A percentile compares a stretch with the other conserved stretches of the same genome.
Evolutionary conservation across 805 yeast species (phyloP).

Genomic region (Brettanomyces anomalus): DNA sequence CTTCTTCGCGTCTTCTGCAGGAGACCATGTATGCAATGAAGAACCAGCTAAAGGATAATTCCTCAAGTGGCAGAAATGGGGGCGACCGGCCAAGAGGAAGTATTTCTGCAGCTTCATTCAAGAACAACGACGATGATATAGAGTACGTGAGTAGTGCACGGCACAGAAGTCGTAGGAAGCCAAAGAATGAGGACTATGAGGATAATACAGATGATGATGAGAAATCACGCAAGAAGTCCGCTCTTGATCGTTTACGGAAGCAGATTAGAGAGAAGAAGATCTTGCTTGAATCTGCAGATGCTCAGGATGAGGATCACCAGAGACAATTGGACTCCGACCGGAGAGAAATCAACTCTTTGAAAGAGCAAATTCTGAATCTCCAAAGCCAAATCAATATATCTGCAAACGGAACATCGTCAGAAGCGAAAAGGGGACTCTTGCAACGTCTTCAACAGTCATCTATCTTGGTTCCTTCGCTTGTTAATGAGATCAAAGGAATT

Average conservation of each 20-base stretch:
- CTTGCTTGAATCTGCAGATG: conserved; percentile 60
- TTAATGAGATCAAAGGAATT: conserved; percentile 50
- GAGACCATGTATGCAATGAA: conserved; percentile 67
- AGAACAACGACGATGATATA: conserved; percentile 64
- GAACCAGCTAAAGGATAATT: conserved; percentile 40
- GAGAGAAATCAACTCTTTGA: conserved; percentile 56
- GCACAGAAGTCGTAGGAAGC: conserved; percentile 32
- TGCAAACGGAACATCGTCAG: conserved; percentile 17
- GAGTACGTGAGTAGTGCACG: conserved; percentile 54
- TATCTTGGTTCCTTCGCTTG: conserved; percentile 63
- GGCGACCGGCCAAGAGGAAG: conserved; percentile 19
- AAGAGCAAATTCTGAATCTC: conserved; percentile 43
- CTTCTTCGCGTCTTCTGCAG: conserved; percentile 66
- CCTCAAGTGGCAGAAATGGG: conserved; percentile 16
- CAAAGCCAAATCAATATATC: conserved; percentile 30
- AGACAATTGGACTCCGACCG: conserved; percentile 21
- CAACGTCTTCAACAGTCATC: conserved; percentile 53
- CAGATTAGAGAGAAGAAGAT: conserved; percentile 64
- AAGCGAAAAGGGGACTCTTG: conserved; percentile 42
- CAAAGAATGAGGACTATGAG: conserved; percentile 8
- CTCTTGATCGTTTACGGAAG: conserved; percentile 51
- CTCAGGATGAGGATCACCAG: conserved; percentile 44
- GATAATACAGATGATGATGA: conserved; percentile 7
- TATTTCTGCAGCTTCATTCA: conserved; percentile 49
- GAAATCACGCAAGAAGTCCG: conserved; percentile 6